A percentile compares a stretch with the other conserved stretches of the same genome.
Evolutionary conservation across 805 yeast genomes (phyloP).

Genomic region (Isabelozyma heimii): DNA sequence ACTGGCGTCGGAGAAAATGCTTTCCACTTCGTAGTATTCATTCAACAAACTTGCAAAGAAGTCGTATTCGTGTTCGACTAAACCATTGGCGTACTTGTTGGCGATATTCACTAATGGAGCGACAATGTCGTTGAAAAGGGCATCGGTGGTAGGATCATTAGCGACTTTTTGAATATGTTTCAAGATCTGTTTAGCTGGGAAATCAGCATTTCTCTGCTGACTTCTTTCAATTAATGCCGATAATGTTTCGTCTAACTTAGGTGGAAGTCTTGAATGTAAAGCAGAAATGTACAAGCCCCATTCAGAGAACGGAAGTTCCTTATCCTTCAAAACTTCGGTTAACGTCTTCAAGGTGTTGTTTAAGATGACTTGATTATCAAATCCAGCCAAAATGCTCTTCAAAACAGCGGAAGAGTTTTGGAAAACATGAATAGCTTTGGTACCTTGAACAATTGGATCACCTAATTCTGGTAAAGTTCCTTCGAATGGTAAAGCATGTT

Average conservation of each 20-base stretch:
- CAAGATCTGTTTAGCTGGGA: slow-evolving; percentile 86
- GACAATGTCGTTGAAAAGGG: slow-evolving; percentile 51
- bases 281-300: slow-evolving; percentile 88
- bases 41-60: slow-evolving; percentile 68
- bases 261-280: slow-evolving; percentile 84
- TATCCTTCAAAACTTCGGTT: slow-evolving; percentile 70
- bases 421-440: slow-evolving; percentile 79
- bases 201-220: slow-evolving; percentile 66
- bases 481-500: slow-evolving; percentile 93
- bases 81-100: slow-evolving; percentile 66
- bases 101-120: slow-evolving; percentile 77
- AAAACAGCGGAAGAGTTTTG: slow-evolving; percentile 56
- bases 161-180: slow-evolving; percentile 66
- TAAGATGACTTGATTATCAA: slow-evolving; percentile 94
- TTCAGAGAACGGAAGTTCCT: slow-evolving; percentile 86
- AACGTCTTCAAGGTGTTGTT: slow-evolving; percentile 73
- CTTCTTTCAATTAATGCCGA: slow-evolving; percentile 65
- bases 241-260: slow-evolving; percentile 68
- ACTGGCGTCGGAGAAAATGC: slow-evolving; percentile 71
- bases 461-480: slow-evolving; percentile 92
- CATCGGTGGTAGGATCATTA: slow-evolving; percentile 50
- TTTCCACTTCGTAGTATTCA: slow-evolving; percentile 77
- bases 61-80: slow-evolving; percentile 77
- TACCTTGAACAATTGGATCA: slow-evolving; percentile 76
- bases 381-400: slow-evolving; percentile 81